Base-by-base conservation (phyloP, 108 stramenopile species). In the Skeletonema tropicum region DNA sequence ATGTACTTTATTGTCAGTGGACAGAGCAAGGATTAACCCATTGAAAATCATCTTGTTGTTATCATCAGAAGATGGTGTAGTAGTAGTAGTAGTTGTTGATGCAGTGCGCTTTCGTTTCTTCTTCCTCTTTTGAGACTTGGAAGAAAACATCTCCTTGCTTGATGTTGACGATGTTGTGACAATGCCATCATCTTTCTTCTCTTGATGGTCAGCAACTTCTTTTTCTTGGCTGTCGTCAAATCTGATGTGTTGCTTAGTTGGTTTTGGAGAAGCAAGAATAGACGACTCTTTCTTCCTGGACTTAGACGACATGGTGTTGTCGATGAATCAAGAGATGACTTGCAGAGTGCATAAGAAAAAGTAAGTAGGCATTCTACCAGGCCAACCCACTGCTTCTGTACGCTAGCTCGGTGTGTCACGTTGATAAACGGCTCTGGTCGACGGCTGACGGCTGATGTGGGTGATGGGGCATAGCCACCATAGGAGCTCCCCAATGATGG, bases 1-100 rank as follows among this genome's bases (percentile, higher is more conserved):
- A 13, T 26, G 68, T 26, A 15, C 14, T 52, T 52, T 52, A 52
- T 52, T 52, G 5, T 52, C 49, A 2, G 88, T 86, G 9, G 90
- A 85, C 19, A 92, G 68, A 11, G 90, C 86, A 14, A 92, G 15
- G 13, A 78, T 70, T 14, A 89, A 60, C 0, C 88, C 90, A 52
- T 76, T 75, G 57, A 89, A 79, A 60, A 66, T 55, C 21, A 15
- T 3, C 1, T 48, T 52, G 2, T 19, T 21, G 49, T 9, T 52
- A 52, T 23, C 49, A 52, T 19, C 8, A 21, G 49, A 42, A 3
- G 41, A 2, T n/a, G n/a, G n/a, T n/a, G n/a, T n/a, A n/a, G n/a
- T n/a, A 42, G 41, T 15, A 15, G 41, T 15, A 9, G 41, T 15
- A 15, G 41, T 15, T 42, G 41, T 15, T 42, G 14, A 0, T 15